Evolutionary conservation across 495 filamentous ascomycete species (phyloP).

Genomic region (Hyaloscypha hepaticicola): DNA sequence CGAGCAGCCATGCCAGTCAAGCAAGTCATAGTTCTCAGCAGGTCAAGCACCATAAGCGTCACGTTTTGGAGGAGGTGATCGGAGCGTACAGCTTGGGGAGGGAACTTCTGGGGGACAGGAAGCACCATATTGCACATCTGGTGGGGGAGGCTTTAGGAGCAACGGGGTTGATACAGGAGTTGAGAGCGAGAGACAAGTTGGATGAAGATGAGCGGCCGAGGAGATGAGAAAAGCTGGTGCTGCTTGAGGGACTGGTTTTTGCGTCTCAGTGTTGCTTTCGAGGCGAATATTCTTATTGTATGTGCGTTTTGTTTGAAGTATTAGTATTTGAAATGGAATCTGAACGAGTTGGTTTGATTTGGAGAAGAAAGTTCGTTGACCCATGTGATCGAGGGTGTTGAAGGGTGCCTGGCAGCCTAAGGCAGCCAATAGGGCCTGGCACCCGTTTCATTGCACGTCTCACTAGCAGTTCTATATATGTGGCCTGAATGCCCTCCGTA

Average conservation of each 20-base stretch:
- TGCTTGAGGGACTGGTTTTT: not conserved
- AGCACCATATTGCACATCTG: conserved; percentile 18
- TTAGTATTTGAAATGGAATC: too few species aligned
- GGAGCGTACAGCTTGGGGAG: conserved; percentile 16
- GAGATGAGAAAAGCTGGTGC: not conserved
- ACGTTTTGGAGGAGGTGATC: conserved; percentile 15
- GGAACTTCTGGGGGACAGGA: conserved; percentile 15
- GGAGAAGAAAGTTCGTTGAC: too few species aligned
- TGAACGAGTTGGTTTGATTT: too few species aligned
- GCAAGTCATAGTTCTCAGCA: not conserved
- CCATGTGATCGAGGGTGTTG: too few species aligned
- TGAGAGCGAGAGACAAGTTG: conserved; percentile 7
- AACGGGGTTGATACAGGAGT: conserved; percentile 11
- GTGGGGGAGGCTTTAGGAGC: conserved; percentile 13
- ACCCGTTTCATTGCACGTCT: too few species aligned
- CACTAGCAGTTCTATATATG: too few species aligned
- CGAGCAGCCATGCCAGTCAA: not conserved
- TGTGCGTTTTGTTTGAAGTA: too few species aligned
- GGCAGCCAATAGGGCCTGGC: too few species aligned
- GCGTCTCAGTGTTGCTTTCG: not conserved
- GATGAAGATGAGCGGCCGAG: not conserved
- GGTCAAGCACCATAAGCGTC: conserved; percentile 11
- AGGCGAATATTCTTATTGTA: too few species aligned
- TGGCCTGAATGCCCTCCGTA: too few species aligned
- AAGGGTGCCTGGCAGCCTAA: too few species aligned